Evolutionary conservation across 345 rosid species (phyloP), one percentile per base, ranked within the genome.

Genomic region (Linum usitatissimum): DNA sequence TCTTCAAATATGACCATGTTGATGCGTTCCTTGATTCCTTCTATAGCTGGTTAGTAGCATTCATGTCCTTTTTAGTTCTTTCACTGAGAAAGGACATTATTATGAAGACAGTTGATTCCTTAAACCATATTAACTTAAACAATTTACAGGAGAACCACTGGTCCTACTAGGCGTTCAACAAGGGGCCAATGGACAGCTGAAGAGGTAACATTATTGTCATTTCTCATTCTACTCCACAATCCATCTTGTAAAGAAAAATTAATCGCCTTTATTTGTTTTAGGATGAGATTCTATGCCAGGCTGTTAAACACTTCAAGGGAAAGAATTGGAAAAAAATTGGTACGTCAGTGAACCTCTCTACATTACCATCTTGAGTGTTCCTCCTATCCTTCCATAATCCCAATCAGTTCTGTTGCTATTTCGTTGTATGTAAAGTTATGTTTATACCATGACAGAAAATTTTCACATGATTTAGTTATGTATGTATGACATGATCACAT

Each of bases 301-400:
- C 99, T 55, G 99, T 94, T 61, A 92, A 94, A 58, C 89, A 79
- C 61, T 94, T 86, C 77, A 88, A 88, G 66, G 97, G 97, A 72
- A 94, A 94, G 80, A 94, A 94, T 77, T 94, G 99, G 99, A 94
- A 94, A 77, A 94, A 90, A 71, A 94, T 94, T 68, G 99, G 99
- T 94, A 79, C 40, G 66, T 5, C 21, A 53, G 3, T 45, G 17
- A 10, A 34, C 38, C 14, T 45, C 15, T 14, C 4, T 45, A 15
- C 51, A 10, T 45, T 45, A 15, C 10, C 51, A 3, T 45, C 57
- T 45, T 1, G 53, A 59, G 30, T 1, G 2, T 18, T 18, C 30
- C 18, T 55, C 30, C 18, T 55, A 19, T 55, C 14, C 14, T 18
- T 18, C 30, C 28, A 1, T 23, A 23, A 23, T 23, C 28, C 12